Conservation (phyloP, 306 rosid genomes). For the Macrotyloma uniflorum region DNA sequence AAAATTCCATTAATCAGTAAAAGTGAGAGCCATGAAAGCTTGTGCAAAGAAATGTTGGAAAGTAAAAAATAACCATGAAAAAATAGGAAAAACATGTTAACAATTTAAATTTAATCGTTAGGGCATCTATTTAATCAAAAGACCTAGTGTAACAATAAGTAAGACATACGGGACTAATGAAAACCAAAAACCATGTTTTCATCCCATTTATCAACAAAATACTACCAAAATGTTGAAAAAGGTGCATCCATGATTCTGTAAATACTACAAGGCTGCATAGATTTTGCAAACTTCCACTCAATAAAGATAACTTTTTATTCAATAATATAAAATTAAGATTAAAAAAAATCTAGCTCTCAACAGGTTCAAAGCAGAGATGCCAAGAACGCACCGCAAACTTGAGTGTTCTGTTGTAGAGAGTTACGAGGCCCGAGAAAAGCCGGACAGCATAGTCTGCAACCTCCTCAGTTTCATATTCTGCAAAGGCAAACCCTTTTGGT, state of each 20-base stretch:
- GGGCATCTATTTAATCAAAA: not conserved
- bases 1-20: not conserved
- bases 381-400: conserved; percentile 77
- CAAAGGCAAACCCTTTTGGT: conserved; percentile 88
- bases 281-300: conserved; percentile 19
- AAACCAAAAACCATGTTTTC: not conserved
- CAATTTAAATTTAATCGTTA: not conserved
- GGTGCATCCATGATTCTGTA: conserved; percentile 11
- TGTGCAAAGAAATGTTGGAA: not conserved
- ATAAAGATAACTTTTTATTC: conserved; percentile 23
- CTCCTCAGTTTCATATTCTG: conserved; percentile 85
- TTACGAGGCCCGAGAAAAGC: conserved; percentile 92
- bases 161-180: not conserved
- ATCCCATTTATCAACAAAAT: not conserved
- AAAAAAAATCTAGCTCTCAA: conserved; percentile 16
- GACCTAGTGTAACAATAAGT: not conserved
- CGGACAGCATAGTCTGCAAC: conserved; percentile 82
- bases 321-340: conserved; percentile 24
- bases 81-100: not conserved
- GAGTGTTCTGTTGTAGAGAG: conserved; percentile 76
- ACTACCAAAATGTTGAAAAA: not conserved
- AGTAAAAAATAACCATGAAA: not conserved
- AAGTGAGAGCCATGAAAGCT: not conserved
- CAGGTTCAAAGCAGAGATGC: conserved; percentile 26
- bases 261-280: conserved; percentile 4